Percentiles rank a stretch among this genome's conserved stretches.
phyloP scores from a whole-genome alignment of 257 asterid genomes.

The Rauvolfia tetraphylla region DNA sequence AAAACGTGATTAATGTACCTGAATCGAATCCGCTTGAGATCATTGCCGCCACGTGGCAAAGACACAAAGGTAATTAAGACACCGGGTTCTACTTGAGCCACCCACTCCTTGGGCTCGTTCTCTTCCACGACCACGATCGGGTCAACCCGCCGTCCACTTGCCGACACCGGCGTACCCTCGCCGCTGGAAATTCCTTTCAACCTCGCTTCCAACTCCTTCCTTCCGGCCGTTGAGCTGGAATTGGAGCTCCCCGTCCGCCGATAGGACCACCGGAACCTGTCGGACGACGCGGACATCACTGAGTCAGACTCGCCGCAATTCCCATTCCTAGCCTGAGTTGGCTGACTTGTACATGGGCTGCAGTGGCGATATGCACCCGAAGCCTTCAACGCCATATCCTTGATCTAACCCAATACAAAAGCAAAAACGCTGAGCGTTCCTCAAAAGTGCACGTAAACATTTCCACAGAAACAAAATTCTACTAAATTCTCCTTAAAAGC shows the following conservation, averaged over 20 bases:
- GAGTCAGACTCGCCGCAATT: constrained; percentile 45
- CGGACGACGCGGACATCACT: constrained; percentile 41
- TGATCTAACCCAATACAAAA: constrained; percentile 44
- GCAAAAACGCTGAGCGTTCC: neutral
- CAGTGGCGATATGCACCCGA: constrained; percentile 91
- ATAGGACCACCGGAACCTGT: constrained; percentile 80
- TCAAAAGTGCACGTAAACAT: neutral
- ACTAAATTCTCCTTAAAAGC: neutral
- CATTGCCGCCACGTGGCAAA: constrained; percentile 90
- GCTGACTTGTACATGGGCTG: constrained; percentile 61
- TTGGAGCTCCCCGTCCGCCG: constrained; percentile 79
- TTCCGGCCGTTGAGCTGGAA: constrained; percentile 62
- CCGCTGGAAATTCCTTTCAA: constrained; percentile 92
- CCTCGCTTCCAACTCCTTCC: constrained; percentile 88
- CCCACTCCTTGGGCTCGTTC: constrained; percentile 97
- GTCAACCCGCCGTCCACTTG: constrained; percentile 87
- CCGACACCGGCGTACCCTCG: constrained; percentile 78
- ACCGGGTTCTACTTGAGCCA: constrained; percentile 97
- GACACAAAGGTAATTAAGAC: constrained; percentile 91
- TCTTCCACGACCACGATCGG: constrained; percentile 87
- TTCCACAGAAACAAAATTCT: neutral
- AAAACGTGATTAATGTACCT: constrained; percentile 38
- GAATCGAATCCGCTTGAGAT: constrained; percentile 92
- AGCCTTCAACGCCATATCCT: constrained; percentile 95
- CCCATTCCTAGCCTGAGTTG: constrained; percentile 37